A percentile compares a stretch with the other conserved stretches of the same genome.
phyloP scores from a whole-genome alignment of 441 rosid genomes.

The Bocquillonia castaneifolia region DNA sequence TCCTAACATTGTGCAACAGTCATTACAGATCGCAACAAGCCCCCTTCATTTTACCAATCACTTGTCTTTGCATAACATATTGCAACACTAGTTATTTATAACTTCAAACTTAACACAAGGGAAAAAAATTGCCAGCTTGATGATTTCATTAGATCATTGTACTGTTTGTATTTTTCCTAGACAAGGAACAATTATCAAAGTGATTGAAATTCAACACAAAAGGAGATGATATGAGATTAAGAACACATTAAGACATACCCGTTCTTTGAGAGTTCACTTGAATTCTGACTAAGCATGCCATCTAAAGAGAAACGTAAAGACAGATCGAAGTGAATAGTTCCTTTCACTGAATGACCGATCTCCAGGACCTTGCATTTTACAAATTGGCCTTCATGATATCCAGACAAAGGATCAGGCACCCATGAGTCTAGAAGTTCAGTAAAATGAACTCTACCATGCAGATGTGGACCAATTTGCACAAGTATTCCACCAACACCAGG shows the following conservation, averaged over 20 bases:
- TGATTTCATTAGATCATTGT: not conserved
- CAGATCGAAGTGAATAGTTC: constrained; percentile 69
- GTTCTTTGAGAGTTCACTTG: constrained; percentile 35
- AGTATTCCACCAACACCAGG: constrained; percentile 82
- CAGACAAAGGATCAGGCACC: constrained; percentile 71
- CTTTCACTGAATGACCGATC: constrained; percentile 55
- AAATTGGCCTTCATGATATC: constrained; percentile 72
- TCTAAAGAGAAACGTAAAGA: constrained; percentile 60
- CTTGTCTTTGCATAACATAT: not conserved
- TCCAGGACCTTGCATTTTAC: constrained; percentile 93
- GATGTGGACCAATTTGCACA: constrained; percentile 80
- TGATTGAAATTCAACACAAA: not conserved
- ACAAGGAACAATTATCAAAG: not conserved
- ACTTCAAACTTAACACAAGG: not conserved
- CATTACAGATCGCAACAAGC: not conserved
- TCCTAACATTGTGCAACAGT: not conserved
- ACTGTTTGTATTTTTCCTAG: not conserved
- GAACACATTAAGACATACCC: constrained; percentile 43
- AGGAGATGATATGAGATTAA: not conserved
- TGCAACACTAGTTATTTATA: not conserved
- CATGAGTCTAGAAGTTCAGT: constrained; percentile 74
- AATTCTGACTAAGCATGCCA: constrained; percentile 48
- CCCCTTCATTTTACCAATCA: not conserved
- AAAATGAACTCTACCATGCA: constrained; percentile 81
- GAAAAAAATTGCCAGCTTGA: not conserved